Evolutionary conservation across 2,329 filamentous ascomycete species (phyloP).

Genomic region (Cryphonectria parasitica): DNA sequence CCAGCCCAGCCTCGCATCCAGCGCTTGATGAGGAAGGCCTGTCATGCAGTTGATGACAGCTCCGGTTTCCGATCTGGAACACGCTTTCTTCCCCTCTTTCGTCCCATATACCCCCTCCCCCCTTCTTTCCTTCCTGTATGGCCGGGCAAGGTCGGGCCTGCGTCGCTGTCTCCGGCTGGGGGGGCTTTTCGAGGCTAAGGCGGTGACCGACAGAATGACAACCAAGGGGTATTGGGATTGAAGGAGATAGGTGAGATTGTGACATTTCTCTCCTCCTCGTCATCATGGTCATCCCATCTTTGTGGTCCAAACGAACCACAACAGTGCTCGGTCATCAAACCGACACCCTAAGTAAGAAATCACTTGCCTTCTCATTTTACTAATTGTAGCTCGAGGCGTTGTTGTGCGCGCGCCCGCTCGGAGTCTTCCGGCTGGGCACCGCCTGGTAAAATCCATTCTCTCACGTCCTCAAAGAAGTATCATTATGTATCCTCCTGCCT

Average conservation of each 20-base stretch:
- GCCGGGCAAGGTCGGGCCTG: background rate
- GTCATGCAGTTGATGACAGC: conserved; percentile 9
- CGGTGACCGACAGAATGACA: background rate
- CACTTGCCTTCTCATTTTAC: background rate
- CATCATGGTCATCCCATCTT: background rate
- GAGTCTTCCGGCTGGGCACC: background rate
- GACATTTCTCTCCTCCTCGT: background rate
- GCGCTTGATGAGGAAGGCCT: background rate
- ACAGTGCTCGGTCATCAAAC: background rate
- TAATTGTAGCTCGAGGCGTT: background rate
- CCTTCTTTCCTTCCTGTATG: background rate
- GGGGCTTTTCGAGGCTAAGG: background rate
- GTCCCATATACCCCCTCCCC: background rate
- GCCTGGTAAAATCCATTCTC: background rate
- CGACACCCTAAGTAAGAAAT: background rate
- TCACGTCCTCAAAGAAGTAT: background rate
- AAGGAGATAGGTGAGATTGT: background rate
- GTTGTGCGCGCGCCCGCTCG: background rate
- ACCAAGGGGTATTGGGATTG: background rate
- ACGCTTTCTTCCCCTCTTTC: background rate
- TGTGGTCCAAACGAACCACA: background rate
- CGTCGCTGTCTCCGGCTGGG: background rate
- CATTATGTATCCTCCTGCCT: background rate
- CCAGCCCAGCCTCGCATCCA: background rate
- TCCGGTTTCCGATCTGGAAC: conserved; percentile 10